Percentiles rank a stretch among this genome's conserved stretches.
phyloP scores from a whole-genome alignment of 2,329 filamentous ascomycete species.

The Ophiostoma perfectum region DNA sequence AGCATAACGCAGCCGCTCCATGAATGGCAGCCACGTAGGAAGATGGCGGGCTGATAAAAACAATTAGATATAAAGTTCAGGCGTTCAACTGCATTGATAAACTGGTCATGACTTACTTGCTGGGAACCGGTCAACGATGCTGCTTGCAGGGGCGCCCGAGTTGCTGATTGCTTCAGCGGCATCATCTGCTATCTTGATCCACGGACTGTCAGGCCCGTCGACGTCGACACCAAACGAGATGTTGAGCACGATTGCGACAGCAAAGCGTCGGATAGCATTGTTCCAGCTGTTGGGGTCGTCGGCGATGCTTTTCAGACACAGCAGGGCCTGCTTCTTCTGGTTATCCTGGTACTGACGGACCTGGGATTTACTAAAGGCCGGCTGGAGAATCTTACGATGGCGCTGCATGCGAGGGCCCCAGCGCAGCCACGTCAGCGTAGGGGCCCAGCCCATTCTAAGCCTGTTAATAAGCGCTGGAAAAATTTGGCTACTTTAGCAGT shows the following conservation, averaged over 20 bases:
- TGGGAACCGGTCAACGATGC: slow-evolving; percentile 26
- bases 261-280: slow-evolving; percentile 35
- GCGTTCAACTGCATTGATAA: no score
- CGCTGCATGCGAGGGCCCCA: slow-evolving; percentile 38
- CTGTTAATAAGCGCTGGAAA: not conserved
- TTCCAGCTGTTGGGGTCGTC: slow-evolving; percentile 36
- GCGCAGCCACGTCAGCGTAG: slow-evolving; percentile 40
- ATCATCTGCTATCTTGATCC: slow-evolving; percentile 36
- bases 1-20: slow-evolving; percentile 23
- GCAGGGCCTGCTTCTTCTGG: slow-evolving; percentile 32
- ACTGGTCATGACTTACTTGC: slow-evolving; percentile 11
- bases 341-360: slow-evolving; percentile 35
- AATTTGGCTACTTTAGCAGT: not conserved
- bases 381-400: slow-evolving; percentile 37
- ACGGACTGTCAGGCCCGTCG: slow-evolving; percentile 36
- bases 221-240: slow-evolving; percentile 43
- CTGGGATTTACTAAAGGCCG: slow-evolving; percentile 31
- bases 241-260: slow-evolving; percentile 39
- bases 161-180: slow-evolving; percentile 25
- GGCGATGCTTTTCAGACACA: slow-evolving; percentile 23
- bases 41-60: slow-evolving; percentile 16
- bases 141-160: slow-evolving; percentile 24
- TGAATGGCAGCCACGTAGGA: slow-evolving; percentile 22
- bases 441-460: slow-evolving; percentile 3
- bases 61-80: no score